Percentiles rank a stretch among this genome's conserved stretches.
phyloP scores from a whole-genome alignment of 345 rosid species.

The Populus alba region DNA sequence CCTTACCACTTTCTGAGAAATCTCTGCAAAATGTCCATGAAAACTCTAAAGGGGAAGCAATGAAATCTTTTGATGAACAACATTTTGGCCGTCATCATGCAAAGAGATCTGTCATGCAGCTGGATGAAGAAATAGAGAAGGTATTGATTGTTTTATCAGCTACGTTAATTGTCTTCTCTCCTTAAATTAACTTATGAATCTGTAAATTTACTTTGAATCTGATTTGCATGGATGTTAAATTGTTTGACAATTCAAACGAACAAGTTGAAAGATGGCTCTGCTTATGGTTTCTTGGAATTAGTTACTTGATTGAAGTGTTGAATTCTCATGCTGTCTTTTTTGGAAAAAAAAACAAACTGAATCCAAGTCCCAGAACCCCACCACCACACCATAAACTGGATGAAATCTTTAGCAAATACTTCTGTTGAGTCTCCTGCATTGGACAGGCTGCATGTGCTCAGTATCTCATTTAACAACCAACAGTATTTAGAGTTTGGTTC shows the following conservation, averaged over 20 bases:
- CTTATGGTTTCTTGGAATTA: neutral
- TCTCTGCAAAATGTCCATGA: conserved; percentile 67
- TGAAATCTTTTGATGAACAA: conserved; percentile 73
- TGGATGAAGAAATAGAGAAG: conserved; percentile 80
- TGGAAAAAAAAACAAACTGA: neutral
- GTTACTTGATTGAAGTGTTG: conserved; percentile 1
- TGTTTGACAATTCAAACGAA: neutral
- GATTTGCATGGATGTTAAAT: neutral
- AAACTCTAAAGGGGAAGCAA: conserved; percentile 50
- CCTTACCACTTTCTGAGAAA: conserved; percentile 64
- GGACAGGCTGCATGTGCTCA: neutral
- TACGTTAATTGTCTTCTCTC: neutral
- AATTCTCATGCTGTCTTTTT: neutral
- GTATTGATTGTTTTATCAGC: conserved; percentile 31
- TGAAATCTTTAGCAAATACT: neutral
- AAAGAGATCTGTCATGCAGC: conserved; percentile 68
- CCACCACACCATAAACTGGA: neutral
- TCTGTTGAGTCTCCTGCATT: neutral
- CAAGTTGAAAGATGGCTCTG: neutral
- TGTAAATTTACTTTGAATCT: neutral
- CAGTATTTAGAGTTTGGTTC: neutral
- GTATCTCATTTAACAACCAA: neutral
- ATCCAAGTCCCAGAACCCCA: neutral
- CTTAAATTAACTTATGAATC: neutral
- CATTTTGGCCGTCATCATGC: conserved; percentile 98